phyloP scores from a whole-genome alignment of 129 eudicot species.

The Chrysanthemum lavandulifolium region DNA sequence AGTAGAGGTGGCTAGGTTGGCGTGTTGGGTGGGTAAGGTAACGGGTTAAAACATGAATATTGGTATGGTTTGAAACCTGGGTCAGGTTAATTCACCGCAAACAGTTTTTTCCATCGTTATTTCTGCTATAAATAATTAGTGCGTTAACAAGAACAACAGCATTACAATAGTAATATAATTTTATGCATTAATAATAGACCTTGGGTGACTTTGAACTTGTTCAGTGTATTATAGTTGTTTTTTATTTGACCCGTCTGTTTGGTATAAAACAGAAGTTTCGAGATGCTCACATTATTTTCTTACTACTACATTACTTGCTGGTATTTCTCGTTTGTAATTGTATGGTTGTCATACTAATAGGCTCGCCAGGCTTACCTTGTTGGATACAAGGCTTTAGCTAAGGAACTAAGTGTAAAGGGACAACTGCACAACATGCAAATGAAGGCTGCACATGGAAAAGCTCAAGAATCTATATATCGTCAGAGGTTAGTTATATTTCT shows the following conservation, averaged over 20 bases:
- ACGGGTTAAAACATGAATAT: not conserved
- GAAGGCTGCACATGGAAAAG: slow-evolving; percentile 91
- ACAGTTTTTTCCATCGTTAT: not conserved
- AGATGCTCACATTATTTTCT: slow-evolving; percentile 1
- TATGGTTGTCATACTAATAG: slow-evolving; percentile 31
- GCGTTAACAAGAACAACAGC: not conserved
- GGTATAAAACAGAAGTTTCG: not conserved
- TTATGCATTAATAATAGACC: not conserved
- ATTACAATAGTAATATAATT: not conserved
- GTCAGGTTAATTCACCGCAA: not conserved
- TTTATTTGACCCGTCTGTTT: not conserved
- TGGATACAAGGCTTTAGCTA: slow-evolving; percentile 88
- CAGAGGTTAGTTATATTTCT: slow-evolving; percentile 55
- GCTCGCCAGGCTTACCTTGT: slow-evolving; percentile 82
- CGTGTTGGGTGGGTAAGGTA: not conserved
- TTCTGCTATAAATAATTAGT: not conserved
- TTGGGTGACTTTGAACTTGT: not conserved
- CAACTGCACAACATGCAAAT: slow-evolving; percentile 91
- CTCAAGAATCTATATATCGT: slow-evolving; percentile 86
- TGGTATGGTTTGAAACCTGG: not conserved
- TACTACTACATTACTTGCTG: slow-evolving; percentile 7
- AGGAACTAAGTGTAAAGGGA: slow-evolving; percentile 84
- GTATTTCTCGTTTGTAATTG: not conserved
- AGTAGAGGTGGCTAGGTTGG: not conserved
- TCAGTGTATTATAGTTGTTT: not conserved